Evolutionary conservation across 2,329 filamentous ascomycete species (phyloP).

Genomic region (Penicillium digitatum): DNA sequence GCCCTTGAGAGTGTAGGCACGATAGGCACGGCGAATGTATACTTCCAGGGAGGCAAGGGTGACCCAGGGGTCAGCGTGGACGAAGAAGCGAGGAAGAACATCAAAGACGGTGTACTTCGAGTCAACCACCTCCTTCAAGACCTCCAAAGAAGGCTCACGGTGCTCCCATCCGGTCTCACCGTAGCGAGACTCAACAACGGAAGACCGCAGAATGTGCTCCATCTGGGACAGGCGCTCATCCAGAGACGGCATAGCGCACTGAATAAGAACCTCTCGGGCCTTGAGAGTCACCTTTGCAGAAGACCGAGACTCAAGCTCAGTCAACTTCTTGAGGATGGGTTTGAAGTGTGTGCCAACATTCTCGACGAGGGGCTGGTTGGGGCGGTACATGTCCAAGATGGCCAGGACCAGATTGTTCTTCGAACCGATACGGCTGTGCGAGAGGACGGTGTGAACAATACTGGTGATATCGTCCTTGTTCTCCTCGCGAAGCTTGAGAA

Average conservation of each 20-base stretch:
- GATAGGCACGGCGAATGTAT: constrained; percentile 92
- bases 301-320: constrained; percentile 79
- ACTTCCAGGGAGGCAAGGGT: constrained; percentile 90
- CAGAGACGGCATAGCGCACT: constrained; percentile 90
- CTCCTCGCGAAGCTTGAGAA: constrained; percentile 89
- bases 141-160: constrained; percentile 80
- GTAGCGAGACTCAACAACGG: constrained; percentile 94
- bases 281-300: constrained; percentile 97
- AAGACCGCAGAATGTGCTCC: constrained; percentile 96
- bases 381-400: constrained; percentile 88
- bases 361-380: constrained; percentile 85
- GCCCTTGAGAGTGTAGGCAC: constrained; percentile 85
- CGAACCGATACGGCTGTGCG: constrained; percentile 83
- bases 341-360: constrained; percentile 87
- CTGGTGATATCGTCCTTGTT: constrained; percentile 86
- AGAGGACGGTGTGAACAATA: constrained; percentile 85
- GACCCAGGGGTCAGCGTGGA: constrained; percentile 90
- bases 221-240: constrained; percentile 94
- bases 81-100: constrained; percentile 91
- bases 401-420: constrained; percentile 94
- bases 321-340: constrained; percentile 74
- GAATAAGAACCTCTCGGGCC: constrained; percentile 94
- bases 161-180: constrained; percentile 97
- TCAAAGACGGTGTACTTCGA: constrained; percentile 99
- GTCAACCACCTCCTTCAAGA: constrained; percentile 96